Evolutionary conservation across 2,329 filamentous ascomycete genomes (phyloP).

Genomic region (Rhynchosporium secalis): DNA sequence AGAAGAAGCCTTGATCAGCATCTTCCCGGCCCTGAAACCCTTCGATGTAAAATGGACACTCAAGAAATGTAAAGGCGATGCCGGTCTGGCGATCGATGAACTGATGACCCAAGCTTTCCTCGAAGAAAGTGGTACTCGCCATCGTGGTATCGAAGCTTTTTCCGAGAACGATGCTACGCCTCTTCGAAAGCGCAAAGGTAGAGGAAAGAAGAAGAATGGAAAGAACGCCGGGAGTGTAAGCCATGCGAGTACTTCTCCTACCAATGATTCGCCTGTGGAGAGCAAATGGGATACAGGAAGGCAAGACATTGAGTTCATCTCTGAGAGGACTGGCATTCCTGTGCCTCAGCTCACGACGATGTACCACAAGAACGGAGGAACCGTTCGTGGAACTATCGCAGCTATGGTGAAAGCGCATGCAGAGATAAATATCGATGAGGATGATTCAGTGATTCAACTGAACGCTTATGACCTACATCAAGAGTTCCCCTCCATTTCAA

Average conservation of each 20-base stretch:
- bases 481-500: constrained; percentile 54
- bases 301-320: constrained; percentile 62
- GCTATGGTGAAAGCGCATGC: constrained; percentile 44
- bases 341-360: constrained; percentile 53
- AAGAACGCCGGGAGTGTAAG: constrained; percentile 35
- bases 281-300: constrained; percentile 61
- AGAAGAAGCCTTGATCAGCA: constrained; percentile 59
- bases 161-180: constrained; percentile 51
- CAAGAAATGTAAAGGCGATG: constrained; percentile 65
- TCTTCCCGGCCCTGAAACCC: constrained; percentile 69
- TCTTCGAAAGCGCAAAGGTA: constrained; percentile 40
- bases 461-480: constrained; percentile 54
- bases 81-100: constrained; percentile 72
- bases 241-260: constrained; percentile 3
- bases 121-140: constrained; percentile 61
- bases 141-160: constrained; percentile 83
- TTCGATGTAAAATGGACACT: constrained; percentile 68
- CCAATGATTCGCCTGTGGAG: constrained; percentile 7
- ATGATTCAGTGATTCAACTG: constrained; percentile 46
- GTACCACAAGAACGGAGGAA: constrained; percentile 61
- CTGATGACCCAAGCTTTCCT: constrained; percentile 79
- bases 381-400: constrained; percentile 54
- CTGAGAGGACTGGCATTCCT: constrained; percentile 49
- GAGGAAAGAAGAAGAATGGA: constrained; percentile 42
- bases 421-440: constrained; percentile 42